Base-by-base conservation (phyloP, 2,329 filamentous ascomycete species). In the Septoria linicola region DNA sequence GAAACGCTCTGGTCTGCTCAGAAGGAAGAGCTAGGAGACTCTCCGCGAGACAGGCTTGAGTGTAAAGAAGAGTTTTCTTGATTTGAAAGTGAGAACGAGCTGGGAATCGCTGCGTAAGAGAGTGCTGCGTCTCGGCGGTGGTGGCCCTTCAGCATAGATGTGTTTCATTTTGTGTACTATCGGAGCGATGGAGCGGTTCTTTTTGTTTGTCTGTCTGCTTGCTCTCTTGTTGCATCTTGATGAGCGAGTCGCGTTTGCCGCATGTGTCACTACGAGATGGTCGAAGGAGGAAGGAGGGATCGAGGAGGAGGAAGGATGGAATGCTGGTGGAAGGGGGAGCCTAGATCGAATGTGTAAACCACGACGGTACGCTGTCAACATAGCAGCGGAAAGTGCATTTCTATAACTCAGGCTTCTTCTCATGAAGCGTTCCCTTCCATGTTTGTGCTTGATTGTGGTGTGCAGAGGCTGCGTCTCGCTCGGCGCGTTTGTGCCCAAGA, bases 61-160 rank as follows among this genome's bases (percentile, higher is more conserved):
- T 17, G 19, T 23, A 17, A 25, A 25, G 34, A 25, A 14, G 19
- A 25, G 19, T 16, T 6, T n/a, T 19, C 47, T 47, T 13, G 34
- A 36, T 16, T 19, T 47, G 34, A 21, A 27, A n/a, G 34, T 31
- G 42, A 55, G 35, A 31, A 36, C 14, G 40, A 53, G 46, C 46
- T 50, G 41, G 39, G 45, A 53, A 40, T 27, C 32, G 20, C 42
- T 52, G 32, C 37, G 32, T 36, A 34, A 16, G 27, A 30, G 14
- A 52, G 19, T 36, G 16, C 34, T 16, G 42, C 21, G 42, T 21
- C 6, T 36, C 11, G 16, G 34, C 34, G 34, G 34, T 8, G 17
- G 4, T n/a, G 16, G 13, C 34, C 8, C n/a, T 36, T 17, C 34
- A 3, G 34, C 34, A 7, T 36, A 27, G 23, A 27, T 10, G 16